Base-by-base conservation (phyloP, 2,329 filamentous ascomycete species). In the Paecilomyces niveus region DNA sequence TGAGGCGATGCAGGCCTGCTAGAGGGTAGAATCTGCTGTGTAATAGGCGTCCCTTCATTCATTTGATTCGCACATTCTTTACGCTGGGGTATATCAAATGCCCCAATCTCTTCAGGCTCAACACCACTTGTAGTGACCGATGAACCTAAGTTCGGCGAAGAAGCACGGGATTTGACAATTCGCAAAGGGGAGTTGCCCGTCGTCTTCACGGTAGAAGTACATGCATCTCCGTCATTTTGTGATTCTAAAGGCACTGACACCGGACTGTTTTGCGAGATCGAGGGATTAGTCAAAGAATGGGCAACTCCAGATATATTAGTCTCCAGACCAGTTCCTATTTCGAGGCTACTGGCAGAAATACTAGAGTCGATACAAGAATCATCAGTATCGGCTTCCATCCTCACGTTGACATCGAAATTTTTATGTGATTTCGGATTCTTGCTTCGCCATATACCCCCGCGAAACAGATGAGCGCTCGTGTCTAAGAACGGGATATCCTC, bases 401-500 rank as follows among this genome's bases (percentile, higher is more conserved):
- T 73, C 72, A 62, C 74, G 73, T 5, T 73, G 70, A 75, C 74
- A 33, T 75, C 71, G 21, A 65, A 62, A 54, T 70, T 67, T 3
- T 73, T 62, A n/a, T 71, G 71, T 3, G 74, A 70, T 56, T 81
- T 81, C 4, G 76, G 71, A 18, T 66, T 63, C 22, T 76, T 74
- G 57, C 77, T 74, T 62, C 80, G 73, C 85, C 85, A 99, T 21
- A 97, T 89, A 0, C 94, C 94, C 10, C 93, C 94, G 65, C 94
- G 84, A 81, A 90, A 92, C 21, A 79, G 76, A 71, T 96, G 91
- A 58, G 84, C 80, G 58, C 87, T 82, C 0, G 92, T 97, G 65
- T 89, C 85, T 70, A 91, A 88, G 73, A 99, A 97, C 0, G 94
- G 92, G 24, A 91, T 83, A 70, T 99, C 94, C 64, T 99, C 94